These are phyloP conservation scores for Schizothecium vesticola DNA, from an alignment of 495 filamentous ascomycete genomes.

Conservation along the genomic window DNA sequence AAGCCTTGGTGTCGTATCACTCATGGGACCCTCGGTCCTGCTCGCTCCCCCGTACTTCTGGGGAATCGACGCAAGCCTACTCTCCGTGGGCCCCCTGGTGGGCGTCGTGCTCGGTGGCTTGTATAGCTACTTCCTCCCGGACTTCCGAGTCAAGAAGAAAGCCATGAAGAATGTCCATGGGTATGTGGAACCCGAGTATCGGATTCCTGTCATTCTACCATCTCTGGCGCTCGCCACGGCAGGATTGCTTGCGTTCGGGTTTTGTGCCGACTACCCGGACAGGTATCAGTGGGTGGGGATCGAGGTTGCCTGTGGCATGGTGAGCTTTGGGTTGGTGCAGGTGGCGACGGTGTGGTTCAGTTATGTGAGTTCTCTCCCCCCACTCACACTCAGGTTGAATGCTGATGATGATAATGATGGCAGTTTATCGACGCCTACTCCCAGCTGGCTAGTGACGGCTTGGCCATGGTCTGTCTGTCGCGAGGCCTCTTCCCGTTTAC, in stretches of 20 bases:
- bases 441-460: constrained; percentile 30
- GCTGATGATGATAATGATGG: not conserved
- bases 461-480: constrained; percentile 30
- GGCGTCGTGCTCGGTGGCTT: constrained; percentile 21
- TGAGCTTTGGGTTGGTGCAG: constrained; percentile 26
- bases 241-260: constrained; percentile 28
- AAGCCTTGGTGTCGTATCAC: constrained; percentile 22
- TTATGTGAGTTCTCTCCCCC: constrained; percentile 21
- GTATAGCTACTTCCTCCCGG: constrained; percentile 15
- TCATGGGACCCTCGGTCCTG: constrained; percentile 24
- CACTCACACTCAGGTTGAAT: not conserved
- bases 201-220: constrained; percentile 24
- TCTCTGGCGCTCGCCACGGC: constrained; percentile 22
- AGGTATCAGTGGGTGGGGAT: constrained; percentile 24
- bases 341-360: constrained; percentile 28
- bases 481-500: constrained; percentile 28
- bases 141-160: constrained; percentile 13
- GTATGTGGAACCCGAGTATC: constrained; percentile 25
- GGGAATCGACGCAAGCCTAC: constrained; percentile 20
- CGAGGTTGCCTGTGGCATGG: constrained; percentile 29
- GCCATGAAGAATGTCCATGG: constrained; percentile 18
- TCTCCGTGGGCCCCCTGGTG: constrained; percentile 25
- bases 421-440: constrained; percentile 31
- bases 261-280: constrained; percentile 23
- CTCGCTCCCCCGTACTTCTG: constrained; percentile 20